Base-by-base conservation (phyloP, 2,329 filamentous ascomycete genomes). In the Rutstroemia sp. region DNA sequence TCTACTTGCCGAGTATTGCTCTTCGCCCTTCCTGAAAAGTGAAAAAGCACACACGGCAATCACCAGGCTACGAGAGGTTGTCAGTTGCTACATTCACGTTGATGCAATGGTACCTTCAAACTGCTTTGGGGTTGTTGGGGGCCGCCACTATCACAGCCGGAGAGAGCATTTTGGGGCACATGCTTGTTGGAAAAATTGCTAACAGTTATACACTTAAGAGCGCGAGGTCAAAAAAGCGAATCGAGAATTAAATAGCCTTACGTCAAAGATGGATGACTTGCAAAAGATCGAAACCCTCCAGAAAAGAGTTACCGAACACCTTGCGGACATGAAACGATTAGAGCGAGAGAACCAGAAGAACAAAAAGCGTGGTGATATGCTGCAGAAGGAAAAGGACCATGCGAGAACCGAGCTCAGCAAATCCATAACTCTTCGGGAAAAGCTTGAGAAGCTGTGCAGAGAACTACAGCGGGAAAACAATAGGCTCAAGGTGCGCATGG, bases 401-500 rank as follows among this genome's bases (percentile, higher is more conserved):
- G 87, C 88, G 57, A 85, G 91, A 65, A 88, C 86, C 48, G 94
- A 99, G 71, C 78, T 96, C 56, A 92, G 85, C 74, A 96, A 96
- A 74, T 92, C 92, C 21, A 86, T 88, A 19, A 88, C 86, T 1
- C 83, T 97, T 69, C 96, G 95, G 72, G 92, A 97, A 71, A 97
- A 97, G 74, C 77, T 99, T 47, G 94, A 99, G 73, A 99, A 97
- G 71, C 78, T 99, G 34, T 96, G 92, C 67, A 80, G 94, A 56
- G 94, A 99, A 72, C 79, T 99, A 55, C 94, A 95, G 59, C 88
- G 92, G 66, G 94, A 99, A 69, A 99, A 99, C 72, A 97, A 97
- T 74, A 95, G 95, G 74, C 84, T 99, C 63, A 97, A 97, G 86
- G 90, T 94, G 73, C 53, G 66, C 52, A 54, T 54, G 48, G 12